Evolutionary conservation across 2,329 filamentous ascomycete genomes (phyloP).

Genomic region (Neopestalotiopsis clavispora): DNA sequence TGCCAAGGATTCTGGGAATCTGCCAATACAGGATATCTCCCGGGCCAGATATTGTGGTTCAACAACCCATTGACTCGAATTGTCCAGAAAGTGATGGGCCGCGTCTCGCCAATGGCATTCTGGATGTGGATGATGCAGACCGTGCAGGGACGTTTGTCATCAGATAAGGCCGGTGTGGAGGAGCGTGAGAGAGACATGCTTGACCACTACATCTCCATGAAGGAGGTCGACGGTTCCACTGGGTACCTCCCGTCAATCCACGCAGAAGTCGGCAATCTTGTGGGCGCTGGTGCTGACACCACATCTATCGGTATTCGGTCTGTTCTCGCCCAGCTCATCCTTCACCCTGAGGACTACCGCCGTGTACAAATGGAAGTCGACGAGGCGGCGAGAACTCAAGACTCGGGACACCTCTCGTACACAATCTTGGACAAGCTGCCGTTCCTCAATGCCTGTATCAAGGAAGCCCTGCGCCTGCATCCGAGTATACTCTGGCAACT

Average conservation of each 20-base stretch:
- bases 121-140: background rate
- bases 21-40: background rate
- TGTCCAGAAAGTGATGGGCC: background rate
- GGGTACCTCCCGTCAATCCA: background rate
- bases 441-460: background rate
- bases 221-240: background rate
- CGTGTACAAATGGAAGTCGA: background rate
- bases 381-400: background rate
- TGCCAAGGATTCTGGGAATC: background rate
- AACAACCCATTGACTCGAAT: background rate
- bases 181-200: background rate
- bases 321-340: background rate
- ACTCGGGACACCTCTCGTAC: background rate
- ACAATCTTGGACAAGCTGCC: background rate
- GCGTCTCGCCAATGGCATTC: background rate
- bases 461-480: background rate
- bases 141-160: background rate
- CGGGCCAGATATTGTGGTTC: background rate
- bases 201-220: background rate
- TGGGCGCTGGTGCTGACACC: background rate
- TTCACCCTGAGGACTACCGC: background rate
- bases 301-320: background rate
- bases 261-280: background rate
- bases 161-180: background rate
- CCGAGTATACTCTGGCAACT: conserved; percentile 2